Evolutionary conservation across 2,329 filamentous ascomycete species (phyloP).

Genomic region (Cladosporium sp.): DNA sequence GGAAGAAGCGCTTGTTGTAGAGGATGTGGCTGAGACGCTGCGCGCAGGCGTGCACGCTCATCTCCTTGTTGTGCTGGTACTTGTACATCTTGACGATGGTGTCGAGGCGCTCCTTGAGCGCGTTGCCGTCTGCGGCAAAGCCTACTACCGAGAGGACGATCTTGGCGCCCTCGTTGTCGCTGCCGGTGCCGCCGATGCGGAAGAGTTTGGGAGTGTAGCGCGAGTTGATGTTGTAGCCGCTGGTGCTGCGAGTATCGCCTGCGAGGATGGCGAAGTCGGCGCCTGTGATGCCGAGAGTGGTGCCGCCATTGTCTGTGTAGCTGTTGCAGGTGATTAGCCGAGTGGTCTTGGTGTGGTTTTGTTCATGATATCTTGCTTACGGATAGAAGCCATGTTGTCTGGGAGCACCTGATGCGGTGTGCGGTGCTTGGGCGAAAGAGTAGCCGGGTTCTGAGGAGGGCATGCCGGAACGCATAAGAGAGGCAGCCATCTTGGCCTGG

Average conservation of each 20-base stretch:
- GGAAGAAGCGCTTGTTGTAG: constrained; percentile 97
- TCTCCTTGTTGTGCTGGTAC: constrained; percentile 95
- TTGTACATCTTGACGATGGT: constrained; percentile 98
- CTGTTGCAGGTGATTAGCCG: constrained; percentile 40
- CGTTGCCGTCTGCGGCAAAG: constrained; percentile 90
- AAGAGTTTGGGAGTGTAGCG: constrained; percentile 94
- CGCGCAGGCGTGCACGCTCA: constrained; percentile 89
- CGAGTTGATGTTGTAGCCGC: constrained; percentile 98
- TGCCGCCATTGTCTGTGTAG: constrained; percentile 97
- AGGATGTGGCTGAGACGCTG: constrained; percentile 93
- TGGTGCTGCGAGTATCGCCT: constrained; percentile 91
- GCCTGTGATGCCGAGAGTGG: constrained; percentile 90
- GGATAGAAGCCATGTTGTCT: constrained; percentile 85
- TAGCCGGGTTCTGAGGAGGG: constrained; percentile 54
- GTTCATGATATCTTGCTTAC: constrained; percentile 51
- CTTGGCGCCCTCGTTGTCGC: constrained; percentile 76
- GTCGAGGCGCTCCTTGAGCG: constrained; percentile 89
- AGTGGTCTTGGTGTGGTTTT: neutral
- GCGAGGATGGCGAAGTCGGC: constrained; percentile 94
- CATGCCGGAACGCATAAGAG: constrained; percentile 48
- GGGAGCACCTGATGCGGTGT: constrained; percentile 43
- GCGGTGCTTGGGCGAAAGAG: constrained; percentile 54
- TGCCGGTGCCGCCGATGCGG: constrained; percentile 87
- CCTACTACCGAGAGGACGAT: constrained; percentile 92
- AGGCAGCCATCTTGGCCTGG: constrained; percentile 45